These are phyloP conservation scores for Chaetomium strumarium DNA, from an alignment of 2,329 filamentous ascomycete genomes.

Conservation along the genomic window DNA sequence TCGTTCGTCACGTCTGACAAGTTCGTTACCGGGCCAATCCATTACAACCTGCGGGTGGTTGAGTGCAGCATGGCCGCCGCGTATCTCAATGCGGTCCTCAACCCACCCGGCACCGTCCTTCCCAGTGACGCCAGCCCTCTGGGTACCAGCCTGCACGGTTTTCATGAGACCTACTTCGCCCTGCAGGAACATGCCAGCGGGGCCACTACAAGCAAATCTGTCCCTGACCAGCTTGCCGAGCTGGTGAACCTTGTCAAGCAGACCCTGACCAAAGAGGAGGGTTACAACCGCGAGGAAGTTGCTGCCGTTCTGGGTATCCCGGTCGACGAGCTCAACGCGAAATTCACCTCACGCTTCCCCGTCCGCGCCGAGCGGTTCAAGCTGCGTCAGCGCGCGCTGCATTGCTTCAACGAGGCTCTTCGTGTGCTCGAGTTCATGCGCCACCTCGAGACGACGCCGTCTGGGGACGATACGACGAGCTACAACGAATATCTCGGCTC, in stretches of 20 bases:
- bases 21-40: conserved; percentile 83
- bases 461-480: conserved; percentile 41
- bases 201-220: conserved; percentile 25
- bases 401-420: conserved; percentile 85
- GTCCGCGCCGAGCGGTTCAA: conserved; percentile 84
- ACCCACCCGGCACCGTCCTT: conserved; percentile 53
- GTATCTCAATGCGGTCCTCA: conserved; percentile 54
- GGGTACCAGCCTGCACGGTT: conserved; percentile 74
- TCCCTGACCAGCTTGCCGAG: conserved; percentile 63
- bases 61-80: conserved; percentile 87
- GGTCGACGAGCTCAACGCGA: conserved; percentile 64
- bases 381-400: conserved; percentile 78
- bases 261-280: conserved; percentile 70
- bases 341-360: conserved; percentile 82
- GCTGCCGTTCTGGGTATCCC: conserved; percentile 63
- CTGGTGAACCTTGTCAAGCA: conserved; percentile 64
- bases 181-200: conserved; percentile 37
- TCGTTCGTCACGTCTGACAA: conserved; percentile 94
- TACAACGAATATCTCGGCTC: conserved; percentile 68
- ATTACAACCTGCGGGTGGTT: conserved; percentile 95
- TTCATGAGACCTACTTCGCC: conserved; percentile 77
- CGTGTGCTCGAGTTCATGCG: conserved; percentile 79
- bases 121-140: conserved; percentile 76
- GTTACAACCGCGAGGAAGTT: conserved; percentile 85
- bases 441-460: conserved; percentile 53